phyloP scores from a whole-genome alignment of 139 green algal genomes.

The Haematococcus lacustris region DNA sequence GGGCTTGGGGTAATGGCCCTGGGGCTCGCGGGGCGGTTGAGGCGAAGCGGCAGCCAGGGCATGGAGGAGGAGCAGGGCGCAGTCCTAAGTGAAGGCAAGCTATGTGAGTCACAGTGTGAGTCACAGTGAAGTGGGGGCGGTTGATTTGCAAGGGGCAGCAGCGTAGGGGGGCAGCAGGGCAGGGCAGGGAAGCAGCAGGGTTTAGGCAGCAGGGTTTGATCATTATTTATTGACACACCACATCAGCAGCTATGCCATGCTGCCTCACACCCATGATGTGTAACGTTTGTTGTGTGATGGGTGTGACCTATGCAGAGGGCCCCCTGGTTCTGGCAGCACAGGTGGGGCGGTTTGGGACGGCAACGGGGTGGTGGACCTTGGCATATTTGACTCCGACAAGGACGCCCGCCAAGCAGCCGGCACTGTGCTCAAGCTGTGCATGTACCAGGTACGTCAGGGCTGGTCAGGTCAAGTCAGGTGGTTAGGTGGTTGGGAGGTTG shows the following conservation, averaged over 20 bases:
- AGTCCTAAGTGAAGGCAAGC: too few relatives aligned
- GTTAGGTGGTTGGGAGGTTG: not conserved
- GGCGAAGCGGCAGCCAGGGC: too few relatives aligned
- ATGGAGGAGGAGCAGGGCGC: too few relatives aligned
- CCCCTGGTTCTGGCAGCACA: not conserved
- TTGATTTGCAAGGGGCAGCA: too few relatives aligned
- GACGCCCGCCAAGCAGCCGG: slow-evolving; percentile 9
- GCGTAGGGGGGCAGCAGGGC: too few relatives aligned
- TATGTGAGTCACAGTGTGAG: too few relatives aligned
- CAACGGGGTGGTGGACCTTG: slow-evolving; percentile 4
- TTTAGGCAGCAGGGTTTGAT: too few relatives aligned
- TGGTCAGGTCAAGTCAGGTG: not conserved
- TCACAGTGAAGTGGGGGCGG: too few relatives aligned
- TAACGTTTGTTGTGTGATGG: not conserved
- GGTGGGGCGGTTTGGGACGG: slow-evolving; percentile 10
- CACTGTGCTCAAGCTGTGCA: slow-evolving; percentile 4
- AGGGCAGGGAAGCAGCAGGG: too few relatives aligned
- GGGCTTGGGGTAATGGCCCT: not conserved
- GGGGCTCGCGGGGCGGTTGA: not conserved
- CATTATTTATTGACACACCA: not conserved
- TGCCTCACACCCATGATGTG: not conserved
- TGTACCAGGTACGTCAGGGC: not conserved
- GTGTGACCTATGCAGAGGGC: not conserved
- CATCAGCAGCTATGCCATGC: not conserved
- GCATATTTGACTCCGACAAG: slow-evolving; percentile 12